A percentile compares a stretch with the other conserved stretches of the same genome.
These are phyloP conservation scores for Botrytis sinoallii DNA, from an alignment of 2,329 filamentous ascomycete genomes.

Conservation along the genomic window DNA sequence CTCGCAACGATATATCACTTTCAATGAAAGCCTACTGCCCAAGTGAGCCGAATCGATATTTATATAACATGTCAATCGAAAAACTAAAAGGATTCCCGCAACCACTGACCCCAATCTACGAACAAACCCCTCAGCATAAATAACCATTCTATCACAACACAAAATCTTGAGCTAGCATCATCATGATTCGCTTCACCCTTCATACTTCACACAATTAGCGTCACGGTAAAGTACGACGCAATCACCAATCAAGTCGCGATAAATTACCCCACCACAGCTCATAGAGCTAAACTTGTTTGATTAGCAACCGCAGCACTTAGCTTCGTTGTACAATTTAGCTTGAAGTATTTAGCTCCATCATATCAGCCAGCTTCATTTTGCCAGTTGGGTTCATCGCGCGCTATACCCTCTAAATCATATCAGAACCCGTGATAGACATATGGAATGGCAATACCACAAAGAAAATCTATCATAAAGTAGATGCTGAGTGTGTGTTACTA, in stretches of 20 bases:
- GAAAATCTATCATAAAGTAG: rapidly evolving
- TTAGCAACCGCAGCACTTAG: neutral
- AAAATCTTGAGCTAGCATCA: neutral
- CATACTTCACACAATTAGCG: neutral
- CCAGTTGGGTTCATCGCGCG: neutral
- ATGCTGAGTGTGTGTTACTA: neutral
- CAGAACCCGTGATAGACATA: neutral
- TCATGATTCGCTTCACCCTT: neutral
- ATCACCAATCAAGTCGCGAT: rapidly evolving
- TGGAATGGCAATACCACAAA: rapidly evolving
- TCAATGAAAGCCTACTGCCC: too few species aligned
- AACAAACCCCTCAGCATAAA: neutral
- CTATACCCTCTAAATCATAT: neutral
- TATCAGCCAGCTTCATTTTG: neutral
- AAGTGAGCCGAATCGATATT: neutral
- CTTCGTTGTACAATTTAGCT: neutral
- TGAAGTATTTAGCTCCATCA: too few species aligned
- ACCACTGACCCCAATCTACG: neutral
- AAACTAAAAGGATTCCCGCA: rapidly evolving
- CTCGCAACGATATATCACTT: too few species aligned
- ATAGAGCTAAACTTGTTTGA: neutral
- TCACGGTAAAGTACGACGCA: neutral
- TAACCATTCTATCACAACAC: neutral
- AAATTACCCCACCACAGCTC: neutral
- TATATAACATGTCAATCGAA: neutral